These are phyloP conservation scores for Hansenula anomala DNA, from an alignment of 1,139 yeast species.

Conservation along the genomic window DNA sequence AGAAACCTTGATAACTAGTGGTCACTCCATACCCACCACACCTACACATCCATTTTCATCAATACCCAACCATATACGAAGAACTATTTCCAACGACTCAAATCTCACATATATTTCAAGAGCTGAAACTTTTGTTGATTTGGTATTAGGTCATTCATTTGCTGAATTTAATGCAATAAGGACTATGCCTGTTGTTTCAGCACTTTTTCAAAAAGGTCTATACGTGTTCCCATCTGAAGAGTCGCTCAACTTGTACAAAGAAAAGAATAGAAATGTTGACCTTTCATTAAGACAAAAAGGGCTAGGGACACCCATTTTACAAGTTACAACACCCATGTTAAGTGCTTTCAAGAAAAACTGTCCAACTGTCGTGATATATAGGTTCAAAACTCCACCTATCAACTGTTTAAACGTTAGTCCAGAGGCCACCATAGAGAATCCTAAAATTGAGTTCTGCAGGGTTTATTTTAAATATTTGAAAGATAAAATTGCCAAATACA, in stretches of 20 bases:
- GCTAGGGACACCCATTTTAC: constrained; percentile 28
- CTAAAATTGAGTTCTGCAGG: constrained; percentile 17
- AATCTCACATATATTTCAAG: constrained; percentile 4
- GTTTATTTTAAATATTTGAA: constrained; percentile 14
- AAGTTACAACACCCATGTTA: constrained; percentile 23
- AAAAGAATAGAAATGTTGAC: constrained; percentile 23
- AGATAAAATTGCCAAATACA: constrained; percentile 14
- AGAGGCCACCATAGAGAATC: constrained; percentile 3
- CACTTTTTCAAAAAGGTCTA: constrained; percentile 25
- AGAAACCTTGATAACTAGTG: constrained; percentile 3
- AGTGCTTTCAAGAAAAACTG: constrained; percentile 23
- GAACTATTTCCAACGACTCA: constrained; percentile 4
- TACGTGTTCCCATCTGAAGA: constrained; percentile 27
- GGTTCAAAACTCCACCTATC: constrained; percentile 16
- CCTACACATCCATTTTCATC: too few relatives aligned
- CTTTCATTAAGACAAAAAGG: constrained; percentile 17
- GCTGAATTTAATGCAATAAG: constrained; percentile 21
- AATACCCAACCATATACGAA: neutral
- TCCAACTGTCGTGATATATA: constrained; percentile 26
- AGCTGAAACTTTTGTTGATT: constrained; percentile 17
- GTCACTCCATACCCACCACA: too few relatives aligned
- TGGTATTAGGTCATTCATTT: constrained; percentile 18
- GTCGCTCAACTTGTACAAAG: constrained; percentile 22
- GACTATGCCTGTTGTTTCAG: constrained; percentile 26
- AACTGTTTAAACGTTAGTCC: too few relatives aligned